Conservation (phyloP, 331 rosid genomes). For the Rosa hybrid region DNA sequence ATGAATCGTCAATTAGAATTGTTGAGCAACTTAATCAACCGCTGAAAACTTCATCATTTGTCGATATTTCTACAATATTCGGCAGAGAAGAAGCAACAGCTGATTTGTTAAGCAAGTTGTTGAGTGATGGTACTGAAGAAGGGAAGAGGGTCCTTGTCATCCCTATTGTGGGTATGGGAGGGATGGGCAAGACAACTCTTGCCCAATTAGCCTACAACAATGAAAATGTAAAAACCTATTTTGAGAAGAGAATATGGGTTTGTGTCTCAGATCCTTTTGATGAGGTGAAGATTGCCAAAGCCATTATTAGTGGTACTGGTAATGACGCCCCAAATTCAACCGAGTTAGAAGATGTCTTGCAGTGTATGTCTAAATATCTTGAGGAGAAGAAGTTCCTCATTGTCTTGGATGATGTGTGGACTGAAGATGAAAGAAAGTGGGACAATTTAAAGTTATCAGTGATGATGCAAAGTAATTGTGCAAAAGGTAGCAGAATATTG, state of each 20-base stretch:
- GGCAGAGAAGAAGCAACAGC: neutral
- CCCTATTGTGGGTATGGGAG: neutral
- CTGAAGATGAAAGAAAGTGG: no score
- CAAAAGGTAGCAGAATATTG: no score
- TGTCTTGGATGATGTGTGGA: no score
- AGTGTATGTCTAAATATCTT: no score
- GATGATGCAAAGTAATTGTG: no score
- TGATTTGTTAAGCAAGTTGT: neutral
- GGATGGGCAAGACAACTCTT: neutral
- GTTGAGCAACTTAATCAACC: neutral
- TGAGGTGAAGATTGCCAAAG: no score
- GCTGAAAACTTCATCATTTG: neutral
- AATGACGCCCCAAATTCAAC: no score
- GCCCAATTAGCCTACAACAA: neutral
- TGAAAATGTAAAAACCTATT: neutral
- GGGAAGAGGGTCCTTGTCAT: neutral
- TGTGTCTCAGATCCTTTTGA: no score
- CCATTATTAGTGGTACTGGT: no score
- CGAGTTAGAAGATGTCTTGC: no score
- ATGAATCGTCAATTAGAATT: neutral
- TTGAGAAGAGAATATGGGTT: neutral
- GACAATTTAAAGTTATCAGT: no score
- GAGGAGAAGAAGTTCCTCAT: no score
- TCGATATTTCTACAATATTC: neutral
- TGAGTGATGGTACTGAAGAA: neutral